Conservation (phyloP, 1,284 basidiomycete species). For the Naganishia cerealis region DNA sequence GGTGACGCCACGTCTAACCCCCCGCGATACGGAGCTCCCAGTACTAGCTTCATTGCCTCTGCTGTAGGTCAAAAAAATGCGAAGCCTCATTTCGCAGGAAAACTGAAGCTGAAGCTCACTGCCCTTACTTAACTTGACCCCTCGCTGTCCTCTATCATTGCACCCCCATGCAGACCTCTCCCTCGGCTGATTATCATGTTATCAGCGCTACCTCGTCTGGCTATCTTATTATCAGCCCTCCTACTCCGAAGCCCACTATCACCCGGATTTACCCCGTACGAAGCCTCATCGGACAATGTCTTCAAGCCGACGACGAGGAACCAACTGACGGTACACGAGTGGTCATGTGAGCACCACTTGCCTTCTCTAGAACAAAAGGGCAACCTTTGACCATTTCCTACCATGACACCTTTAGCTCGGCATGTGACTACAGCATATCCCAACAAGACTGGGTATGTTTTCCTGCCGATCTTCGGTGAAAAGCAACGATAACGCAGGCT, state of each 20-base stretch:
- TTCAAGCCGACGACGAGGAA: conserved; percentile 6
- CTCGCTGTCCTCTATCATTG: too few species aligned
- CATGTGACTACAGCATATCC: conserved; percentile 1
- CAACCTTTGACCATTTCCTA: too few species aligned
- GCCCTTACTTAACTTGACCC: too few species aligned
- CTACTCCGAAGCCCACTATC: not conserved
- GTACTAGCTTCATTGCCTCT: too few species aligned
- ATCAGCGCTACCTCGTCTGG: not conserved
- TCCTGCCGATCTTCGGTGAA: not conserved
- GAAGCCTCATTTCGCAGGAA: too few species aligned
- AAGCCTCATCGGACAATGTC: conserved; percentile 8
- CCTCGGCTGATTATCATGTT: not conserved
- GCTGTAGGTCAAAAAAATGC: too few species aligned
- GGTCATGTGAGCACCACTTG: not conserved
- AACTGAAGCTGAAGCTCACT: too few species aligned
- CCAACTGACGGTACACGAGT: conserved; percentile 17
- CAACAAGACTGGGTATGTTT: conserved; percentile 20
- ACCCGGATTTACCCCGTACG: conserved; percentile 16
- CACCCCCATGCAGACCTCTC: not conserved
- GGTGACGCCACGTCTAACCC: not conserved
- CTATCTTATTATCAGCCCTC: not conserved
- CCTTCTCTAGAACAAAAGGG: not conserved
- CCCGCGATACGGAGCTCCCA: too few species aligned
- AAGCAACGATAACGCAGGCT: too few species aligned
- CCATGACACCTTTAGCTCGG: not conserved